These are phyloP conservation scores for Fusarium drepaniforme DNA, from an alignment of 2,329 filamentous ascomycete genomes.

Conservation along the genomic window DNA sequence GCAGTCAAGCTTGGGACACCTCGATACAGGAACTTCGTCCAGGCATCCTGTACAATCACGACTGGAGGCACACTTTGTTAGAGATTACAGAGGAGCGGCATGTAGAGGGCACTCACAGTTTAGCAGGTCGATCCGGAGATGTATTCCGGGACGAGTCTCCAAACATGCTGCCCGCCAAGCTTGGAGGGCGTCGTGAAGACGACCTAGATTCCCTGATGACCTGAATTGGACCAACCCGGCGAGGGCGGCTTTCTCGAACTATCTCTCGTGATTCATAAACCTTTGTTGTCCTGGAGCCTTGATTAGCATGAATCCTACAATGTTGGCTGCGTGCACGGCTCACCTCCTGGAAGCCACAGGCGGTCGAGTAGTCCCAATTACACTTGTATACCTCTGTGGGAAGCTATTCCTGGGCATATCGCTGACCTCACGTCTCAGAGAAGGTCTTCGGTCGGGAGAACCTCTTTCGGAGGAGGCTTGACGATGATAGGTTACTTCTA, in stretches of 20 bases:
- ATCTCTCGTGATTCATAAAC: slow-evolving; percentile 40
- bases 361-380: slow-evolving; percentile 51
- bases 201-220: slow-evolving; percentile 39
- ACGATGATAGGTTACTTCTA: slow-evolving; percentile 36
- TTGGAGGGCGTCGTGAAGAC: slow-evolving; percentile 43
- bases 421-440: slow-evolving; percentile 46
- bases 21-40: slow-evolving; percentile 73
- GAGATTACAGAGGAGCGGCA: neutral
- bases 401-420: slow-evolving; percentile 45
- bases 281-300: slow-evolving; percentile 33
- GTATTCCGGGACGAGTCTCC: slow-evolving; percentile 42
- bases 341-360: slow-evolving; percentile 51
- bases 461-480: slow-evolving; percentile 44
- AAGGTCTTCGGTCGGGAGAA: slow-evolving; percentile 45
- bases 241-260: slow-evolving; percentile 39
- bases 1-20: slow-evolving; percentile 79
- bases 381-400: slow-evolving; percentile 41
- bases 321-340: slow-evolving; percentile 2
- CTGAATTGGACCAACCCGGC: slow-evolving; percentile 29
- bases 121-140: slow-evolving; percentile 43
- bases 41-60: slow-evolving; percentile 80
- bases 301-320: slow-evolving; percentile 11
- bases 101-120: slow-evolving; percentile 37
- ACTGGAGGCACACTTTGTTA: slow-evolving; percentile 54
- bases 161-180: slow-evolving; percentile 45